Conservation (phyloP, 2,329 filamentous ascomycete genomes). For the Graphilbum ipis-grandicollis region DNA sequence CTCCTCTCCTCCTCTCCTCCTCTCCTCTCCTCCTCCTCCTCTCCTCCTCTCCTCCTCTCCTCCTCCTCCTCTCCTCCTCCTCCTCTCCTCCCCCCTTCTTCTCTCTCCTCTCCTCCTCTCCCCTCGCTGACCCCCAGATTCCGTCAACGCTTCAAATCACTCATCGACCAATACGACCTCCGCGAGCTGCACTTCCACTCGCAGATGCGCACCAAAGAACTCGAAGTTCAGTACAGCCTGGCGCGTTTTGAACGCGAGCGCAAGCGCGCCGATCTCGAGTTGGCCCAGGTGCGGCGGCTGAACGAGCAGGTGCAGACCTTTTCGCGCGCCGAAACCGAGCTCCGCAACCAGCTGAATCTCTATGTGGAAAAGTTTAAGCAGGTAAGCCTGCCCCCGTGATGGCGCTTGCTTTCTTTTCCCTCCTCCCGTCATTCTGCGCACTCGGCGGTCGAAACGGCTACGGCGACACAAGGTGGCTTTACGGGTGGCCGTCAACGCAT, state of each 20-base stretch:
- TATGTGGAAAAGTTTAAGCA: conserved; percentile 99
- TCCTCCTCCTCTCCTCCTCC: conserved; percentile 1
- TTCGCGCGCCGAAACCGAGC: conserved; percentile 85
- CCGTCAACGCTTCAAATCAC: conserved; percentile 78
- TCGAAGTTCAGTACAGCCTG: conserved; percentile 85
- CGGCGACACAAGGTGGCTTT: too few relatives aligned
- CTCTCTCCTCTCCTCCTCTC: too few relatives aligned
- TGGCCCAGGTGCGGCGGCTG: conserved; percentile 59
- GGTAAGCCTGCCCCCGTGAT: conserved; percentile 36
- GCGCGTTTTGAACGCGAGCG: conserved; percentile 80
- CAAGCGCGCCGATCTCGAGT: conserved; percentile 71
- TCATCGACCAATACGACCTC: conserved; percentile 92
- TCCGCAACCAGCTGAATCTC: conserved; percentile 88
- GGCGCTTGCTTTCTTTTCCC: background rate
- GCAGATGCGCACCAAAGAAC: conserved; percentile 80
- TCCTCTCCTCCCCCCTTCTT: conserved; percentile 23
- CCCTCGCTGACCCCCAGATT: conserved; percentile 35
- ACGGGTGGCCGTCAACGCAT: too few relatives aligned
- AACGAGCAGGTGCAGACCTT: conserved; percentile 89
- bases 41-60: background rate
- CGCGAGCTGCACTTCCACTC: conserved; percentile 90
- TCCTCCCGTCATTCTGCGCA: background rate
- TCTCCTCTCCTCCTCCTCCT: background rate
- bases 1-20: too few relatives aligned
- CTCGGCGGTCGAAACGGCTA: too few relatives aligned